Base-by-base conservation (phyloP, 2,329 filamentous ascomycete species). In the Neofusicoccum umdonicola region DNA sequence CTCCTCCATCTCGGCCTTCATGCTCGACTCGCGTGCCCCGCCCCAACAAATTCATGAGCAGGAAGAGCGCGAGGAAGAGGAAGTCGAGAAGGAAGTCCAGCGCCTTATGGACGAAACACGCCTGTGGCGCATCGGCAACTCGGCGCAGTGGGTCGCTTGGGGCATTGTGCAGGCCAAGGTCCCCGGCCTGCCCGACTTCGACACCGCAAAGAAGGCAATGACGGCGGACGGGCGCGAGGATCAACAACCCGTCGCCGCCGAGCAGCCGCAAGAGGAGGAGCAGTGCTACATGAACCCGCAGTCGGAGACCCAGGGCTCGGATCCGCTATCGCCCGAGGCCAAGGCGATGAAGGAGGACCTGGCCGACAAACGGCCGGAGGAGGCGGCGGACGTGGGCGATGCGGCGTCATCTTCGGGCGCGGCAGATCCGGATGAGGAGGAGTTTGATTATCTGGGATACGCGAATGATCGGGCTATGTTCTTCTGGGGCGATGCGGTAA, bases 151-250 rank as follows among this genome's bases (percentile, higher is more conserved):
- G 95, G 87, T 96, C 27, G 91, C 93, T 1, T 99, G 95, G 95
- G 95, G 95, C 27, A 92, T 98, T 67, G 90, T 99, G 60, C 95
- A 99, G 79, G 94, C 95, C 54, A 93, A 95, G 74, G 84, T 96
- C 1, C 88, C 91, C 0, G 91, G 88, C 0, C 82, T 94, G 74
- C 86, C 89, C 17, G 78, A 80, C 15, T 81, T 82, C 41, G 79
- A 77, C 13, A 70, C 69, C 4, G 67, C 68, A 27, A 66, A 70
- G 15, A 45, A 63, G 45, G 50, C 65, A 31, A 66, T 42, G 15
- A 42, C 27, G n/a, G 39, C 37, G 17, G 34, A 34, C n/a, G 31
- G 22, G 19, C 9, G 19, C 34, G 12, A 17, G 9, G 35, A 19
- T 13, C 27, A 34, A 4, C 27, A 50, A 31, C 42, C 9, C 45